Conservation (phyloP, 495 filamentous ascomycete genomes). For the Daldinia grandis region DNA sequence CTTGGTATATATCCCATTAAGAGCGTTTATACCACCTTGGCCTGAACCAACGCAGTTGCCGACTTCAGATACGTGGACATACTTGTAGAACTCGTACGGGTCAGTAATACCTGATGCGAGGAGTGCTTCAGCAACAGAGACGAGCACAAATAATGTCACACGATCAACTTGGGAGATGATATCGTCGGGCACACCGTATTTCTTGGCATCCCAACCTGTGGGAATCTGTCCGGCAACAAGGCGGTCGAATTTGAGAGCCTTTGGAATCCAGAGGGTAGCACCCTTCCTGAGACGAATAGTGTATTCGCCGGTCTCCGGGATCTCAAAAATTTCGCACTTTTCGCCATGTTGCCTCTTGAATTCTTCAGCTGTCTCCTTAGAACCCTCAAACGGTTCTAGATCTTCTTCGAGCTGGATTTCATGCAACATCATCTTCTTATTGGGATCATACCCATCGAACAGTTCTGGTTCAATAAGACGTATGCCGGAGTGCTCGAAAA, state of each 20-base stretch:
- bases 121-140: conserved; percentile 90
- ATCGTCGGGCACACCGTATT: conserved; percentile 95
- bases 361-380: conserved; percentile 95
- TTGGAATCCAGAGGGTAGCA: conserved; percentile 91
- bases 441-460: conserved; percentile 96
- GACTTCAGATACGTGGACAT: conserved; percentile 97
- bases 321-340: conserved; percentile 96
- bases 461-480: conserved; percentile 97
- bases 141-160: conserved; percentile 92
- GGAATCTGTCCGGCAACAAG: conserved; percentile 96
- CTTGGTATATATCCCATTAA: conserved; percentile 98
- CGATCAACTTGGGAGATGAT: conserved; percentile 98
- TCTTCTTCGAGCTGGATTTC: conserved; percentile 97
- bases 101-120: conserved; percentile 97
- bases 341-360: conserved; percentile 97
- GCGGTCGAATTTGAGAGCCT: conserved; percentile 95
- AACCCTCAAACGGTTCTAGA: conserved; percentile 94
- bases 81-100: conserved; percentile 99
- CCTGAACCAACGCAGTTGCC: conserved; percentile 98
- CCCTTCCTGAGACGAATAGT: conserved; percentile 94
- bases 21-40: conserved; percentile 90
- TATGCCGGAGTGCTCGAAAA: conserved; percentile 96
- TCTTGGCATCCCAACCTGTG: conserved; percentile 94
- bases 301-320: conserved; percentile 93
- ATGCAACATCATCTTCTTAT: conserved; percentile 97